Evolutionary conservation across 148 eudicot genomes (phyloP).

Genomic region (Camellia sinensis): DNA sequence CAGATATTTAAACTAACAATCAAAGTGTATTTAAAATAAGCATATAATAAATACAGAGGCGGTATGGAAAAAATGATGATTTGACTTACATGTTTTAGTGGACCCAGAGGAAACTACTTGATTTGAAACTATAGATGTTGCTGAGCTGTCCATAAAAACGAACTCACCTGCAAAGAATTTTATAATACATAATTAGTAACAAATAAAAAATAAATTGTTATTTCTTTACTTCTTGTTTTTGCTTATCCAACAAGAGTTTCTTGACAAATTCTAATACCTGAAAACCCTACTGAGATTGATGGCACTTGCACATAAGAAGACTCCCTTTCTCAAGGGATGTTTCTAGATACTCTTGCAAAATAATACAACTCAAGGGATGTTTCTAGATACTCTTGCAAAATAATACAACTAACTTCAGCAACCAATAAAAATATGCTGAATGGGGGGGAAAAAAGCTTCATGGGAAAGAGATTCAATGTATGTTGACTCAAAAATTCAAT

Average conservation of each 20-base stretch:
- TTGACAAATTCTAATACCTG: not conserved
- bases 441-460: too few species aligned
- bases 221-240: not conserved
- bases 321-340: not conserved
- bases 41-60: not conserved
- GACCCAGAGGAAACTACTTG: slow-evolving; percentile 62
- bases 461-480: too few species aligned
- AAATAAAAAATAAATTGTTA: not conserved
- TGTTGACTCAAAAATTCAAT: not conserved
- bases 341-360: not conserved
- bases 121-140: slow-evolving; percentile 62
- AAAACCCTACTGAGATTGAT: not conserved
- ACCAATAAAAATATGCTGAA: not conserved
- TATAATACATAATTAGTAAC: not conserved
- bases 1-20: slow-evolving; percentile 8
- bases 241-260: not conserved
- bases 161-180: slow-evolving; percentile 62
- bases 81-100: slow-evolving; percentile 75
- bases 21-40: slow-evolving; percentile 4
- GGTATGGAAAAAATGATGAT: not conserved
- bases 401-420: not conserved
- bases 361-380: not conserved
- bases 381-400: not conserved
- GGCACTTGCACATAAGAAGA: not conserved
- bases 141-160: slow-evolving; percentile 76